Evolutionary conservation across 2,329 filamentous ascomycete genomes (phyloP).

Genomic region (Fusarium subtropicale): DNA sequence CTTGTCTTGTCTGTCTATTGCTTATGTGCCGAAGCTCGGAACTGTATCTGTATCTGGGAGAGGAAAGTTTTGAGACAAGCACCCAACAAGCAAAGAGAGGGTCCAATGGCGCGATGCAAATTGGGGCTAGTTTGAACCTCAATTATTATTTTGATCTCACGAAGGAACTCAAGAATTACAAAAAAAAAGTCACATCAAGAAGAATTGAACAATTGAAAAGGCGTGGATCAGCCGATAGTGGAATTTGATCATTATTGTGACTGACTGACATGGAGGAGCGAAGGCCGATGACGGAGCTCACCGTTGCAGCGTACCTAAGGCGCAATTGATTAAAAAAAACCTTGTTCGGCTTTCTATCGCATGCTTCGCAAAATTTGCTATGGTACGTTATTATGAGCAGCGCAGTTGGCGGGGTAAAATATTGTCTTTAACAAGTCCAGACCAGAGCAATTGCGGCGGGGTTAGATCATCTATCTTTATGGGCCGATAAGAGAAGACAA

Average conservation of each 20-base stretch:
- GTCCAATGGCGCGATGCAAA: conserved; percentile 33
- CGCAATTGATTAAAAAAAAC: background rate
- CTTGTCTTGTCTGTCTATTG: conserved; percentile 39
- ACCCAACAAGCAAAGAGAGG: conserved; percentile 18
- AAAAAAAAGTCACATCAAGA: conserved; percentile 6
- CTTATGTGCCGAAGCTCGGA: conserved; percentile 26
- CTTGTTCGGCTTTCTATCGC: conserved; percentile 8
- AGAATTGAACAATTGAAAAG: conserved; percentile 7
- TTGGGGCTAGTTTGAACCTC: conserved; percentile 29
- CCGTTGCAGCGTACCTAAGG: background rate
- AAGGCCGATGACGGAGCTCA: conserved; percentile 40
- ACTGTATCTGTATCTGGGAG: conserved; percentile 8
- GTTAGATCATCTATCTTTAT: conserved; percentile 23
- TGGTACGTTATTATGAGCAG: background rate
- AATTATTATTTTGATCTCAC: conserved; percentile 7
- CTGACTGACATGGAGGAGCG: conserved; percentile 6
- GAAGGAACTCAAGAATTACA: conserved; percentile 10
- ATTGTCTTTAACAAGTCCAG: conserved; percentile 6
- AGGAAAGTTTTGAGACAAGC: conserved; percentile 24
- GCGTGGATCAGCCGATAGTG: conserved; percentile 17
- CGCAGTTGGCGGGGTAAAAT: conserved; percentile 37
- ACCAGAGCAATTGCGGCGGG: conserved; percentile 13
- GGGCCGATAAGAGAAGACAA: conserved; percentile 8
- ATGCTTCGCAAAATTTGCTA: conserved; percentile 24
- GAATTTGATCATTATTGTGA: conserved; percentile 17